Percentiles rank a stretch among this genome's conserved stretches.
These are phyloP conservation scores for Pseudofabraea citricarpa DNA, from an alignment of 2,329 filamentous ascomycete genomes.

Conservation along the genomic window DNA sequence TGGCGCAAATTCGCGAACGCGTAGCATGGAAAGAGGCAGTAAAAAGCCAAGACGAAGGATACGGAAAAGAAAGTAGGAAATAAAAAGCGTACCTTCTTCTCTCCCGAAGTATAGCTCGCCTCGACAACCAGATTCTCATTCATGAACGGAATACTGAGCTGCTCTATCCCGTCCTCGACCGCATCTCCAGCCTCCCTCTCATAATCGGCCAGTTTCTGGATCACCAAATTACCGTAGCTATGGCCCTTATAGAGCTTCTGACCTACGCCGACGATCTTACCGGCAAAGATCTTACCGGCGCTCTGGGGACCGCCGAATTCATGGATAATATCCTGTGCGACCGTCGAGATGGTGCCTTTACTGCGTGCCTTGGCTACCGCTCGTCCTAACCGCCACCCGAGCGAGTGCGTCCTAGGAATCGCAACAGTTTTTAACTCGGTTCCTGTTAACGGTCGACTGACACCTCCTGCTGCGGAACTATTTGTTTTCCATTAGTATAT, in stretches of 20 bases:
- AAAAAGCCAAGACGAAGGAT: too few species aligned
- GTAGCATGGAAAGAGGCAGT: too few species aligned
- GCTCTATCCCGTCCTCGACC: neutral
- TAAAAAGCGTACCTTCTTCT: conserved; percentile 1
- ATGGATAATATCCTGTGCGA: neutral
- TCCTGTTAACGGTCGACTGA: neutral
- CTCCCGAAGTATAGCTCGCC: conserved; percentile 25
- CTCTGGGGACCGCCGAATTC: neutral
- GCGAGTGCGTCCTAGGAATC: neutral
- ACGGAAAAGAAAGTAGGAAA: too few species aligned
- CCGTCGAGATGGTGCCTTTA: neutral
- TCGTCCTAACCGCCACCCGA: neutral
- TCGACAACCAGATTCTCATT: conserved; percentile 37
- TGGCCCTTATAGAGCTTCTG: neutral
- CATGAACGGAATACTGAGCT: conserved; percentile 31
- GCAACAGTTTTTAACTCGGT: neutral
- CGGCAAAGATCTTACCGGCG: neutral
- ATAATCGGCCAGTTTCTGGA: neutral
- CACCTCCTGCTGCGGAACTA: neutral
- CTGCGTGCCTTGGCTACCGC: neutral
- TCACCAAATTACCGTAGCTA: neutral
- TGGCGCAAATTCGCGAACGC: neutral
- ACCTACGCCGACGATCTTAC: neutral
- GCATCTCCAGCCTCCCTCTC: neutral
- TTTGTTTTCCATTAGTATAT: too few species aligned